These are phyloP conservation scores for Ophiocordyceps camponoti-rufipedis DNA, from an alignment of 2,329 filamentous ascomycete species.

Conservation along the genomic window DNA sequence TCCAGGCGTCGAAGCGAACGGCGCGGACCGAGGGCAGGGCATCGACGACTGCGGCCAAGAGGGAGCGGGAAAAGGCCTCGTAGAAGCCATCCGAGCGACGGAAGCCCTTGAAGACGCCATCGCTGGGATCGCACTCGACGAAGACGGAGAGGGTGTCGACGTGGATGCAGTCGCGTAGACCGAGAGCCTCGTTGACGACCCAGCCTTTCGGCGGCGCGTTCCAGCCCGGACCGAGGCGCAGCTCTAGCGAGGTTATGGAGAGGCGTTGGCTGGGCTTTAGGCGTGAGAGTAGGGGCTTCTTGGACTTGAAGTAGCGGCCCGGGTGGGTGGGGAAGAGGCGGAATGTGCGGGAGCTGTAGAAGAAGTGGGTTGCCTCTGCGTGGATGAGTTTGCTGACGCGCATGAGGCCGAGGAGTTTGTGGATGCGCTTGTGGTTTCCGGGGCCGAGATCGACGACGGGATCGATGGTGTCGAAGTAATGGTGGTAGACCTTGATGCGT, in stretches of 20 bases:
- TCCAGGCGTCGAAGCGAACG: slow-evolving; percentile 53
- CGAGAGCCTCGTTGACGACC: slow-evolving; percentile 46
- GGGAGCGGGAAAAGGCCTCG: slow-evolving; percentile 41
- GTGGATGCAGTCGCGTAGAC: slow-evolving; percentile 41
- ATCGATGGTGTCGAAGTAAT: slow-evolving; percentile 36
- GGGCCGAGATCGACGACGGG: slow-evolving; percentile 48
- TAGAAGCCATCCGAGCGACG: slow-evolving; percentile 50
- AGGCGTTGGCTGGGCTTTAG: slow-evolving; percentile 41
- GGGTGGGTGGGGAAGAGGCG: slow-evolving; percentile 49
- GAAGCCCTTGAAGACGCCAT: slow-evolving; percentile 49
- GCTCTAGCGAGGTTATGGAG: slow-evolving; percentile 43
- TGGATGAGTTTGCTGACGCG: slow-evolving; percentile 42
- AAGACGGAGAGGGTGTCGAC: slow-evolving; percentile 46
- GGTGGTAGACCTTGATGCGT: slow-evolving; percentile 48
- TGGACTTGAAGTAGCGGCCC: slow-evolving; percentile 52
- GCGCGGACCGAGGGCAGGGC: slow-evolving; percentile 35
- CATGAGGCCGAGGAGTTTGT: slow-evolving; percentile 40
- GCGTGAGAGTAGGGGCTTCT: slow-evolving; percentile 51
- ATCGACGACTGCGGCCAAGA: slow-evolving; percentile 38
- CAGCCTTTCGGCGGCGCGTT: slow-evolving; percentile 50
- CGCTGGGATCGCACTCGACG: slow-evolving; percentile 54
- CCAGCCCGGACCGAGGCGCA: slow-evolving; percentile 59
- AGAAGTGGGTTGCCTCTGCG: slow-evolving; percentile 43
- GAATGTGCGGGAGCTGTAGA: slow-evolving; percentile 44
- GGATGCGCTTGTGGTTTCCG: slow-evolving; percentile 42